Evolutionary conservation across 2,329 filamentous ascomycete species (phyloP).

Genomic region (Nemania sp.): DNA sequence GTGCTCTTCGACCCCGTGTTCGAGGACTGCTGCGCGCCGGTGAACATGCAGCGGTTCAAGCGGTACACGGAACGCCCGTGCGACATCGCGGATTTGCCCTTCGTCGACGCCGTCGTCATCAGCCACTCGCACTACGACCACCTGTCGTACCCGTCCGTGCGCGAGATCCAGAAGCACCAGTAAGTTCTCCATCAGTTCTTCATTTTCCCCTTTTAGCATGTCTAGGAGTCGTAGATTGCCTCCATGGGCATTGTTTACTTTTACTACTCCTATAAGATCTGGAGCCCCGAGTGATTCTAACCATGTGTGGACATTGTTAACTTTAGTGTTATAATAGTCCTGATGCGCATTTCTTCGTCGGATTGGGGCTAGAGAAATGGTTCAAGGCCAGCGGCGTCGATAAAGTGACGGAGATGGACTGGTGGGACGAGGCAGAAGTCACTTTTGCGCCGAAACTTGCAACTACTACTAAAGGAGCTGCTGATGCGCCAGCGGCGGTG

Average conservation of each 20-base stretch:
- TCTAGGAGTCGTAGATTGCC: background rate
- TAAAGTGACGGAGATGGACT: conserved; percentile 87
- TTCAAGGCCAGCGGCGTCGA: conserved; percentile 71
- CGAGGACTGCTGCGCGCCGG: conserved; percentile 80
- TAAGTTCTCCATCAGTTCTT: too few species aligned
- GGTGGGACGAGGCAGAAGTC: conserved; percentile 88
- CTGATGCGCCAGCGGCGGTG: conserved; percentile 34
- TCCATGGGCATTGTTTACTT: background rate
- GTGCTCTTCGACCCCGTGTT: conserved; percentile 95
- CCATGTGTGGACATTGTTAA: background rate
- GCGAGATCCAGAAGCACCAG: conserved; percentile 70
- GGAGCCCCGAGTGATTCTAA: background rate
- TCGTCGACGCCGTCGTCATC: conserved; percentile 77
- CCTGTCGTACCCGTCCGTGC: conserved; percentile 74
- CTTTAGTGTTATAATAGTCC: conserved; percentile 54
- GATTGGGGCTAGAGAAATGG: conserved; percentile 81
- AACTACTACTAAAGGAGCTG: conserved; percentile 39
- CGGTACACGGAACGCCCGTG: conserved; percentile 80
- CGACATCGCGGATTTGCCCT: conserved; percentile 74
- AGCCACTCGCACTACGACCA: conserved; percentile 95
- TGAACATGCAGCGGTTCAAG: conserved; percentile 71
- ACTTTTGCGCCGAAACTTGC: conserved; percentile 49
- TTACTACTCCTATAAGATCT: background rate
- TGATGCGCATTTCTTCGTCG: conserved; percentile 84
- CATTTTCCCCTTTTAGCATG: background rate